These are phyloP conservation scores for Acorus calamus DNA, from an alignment of 106 monocot genomes.

Conservation along the genomic window DNA sequence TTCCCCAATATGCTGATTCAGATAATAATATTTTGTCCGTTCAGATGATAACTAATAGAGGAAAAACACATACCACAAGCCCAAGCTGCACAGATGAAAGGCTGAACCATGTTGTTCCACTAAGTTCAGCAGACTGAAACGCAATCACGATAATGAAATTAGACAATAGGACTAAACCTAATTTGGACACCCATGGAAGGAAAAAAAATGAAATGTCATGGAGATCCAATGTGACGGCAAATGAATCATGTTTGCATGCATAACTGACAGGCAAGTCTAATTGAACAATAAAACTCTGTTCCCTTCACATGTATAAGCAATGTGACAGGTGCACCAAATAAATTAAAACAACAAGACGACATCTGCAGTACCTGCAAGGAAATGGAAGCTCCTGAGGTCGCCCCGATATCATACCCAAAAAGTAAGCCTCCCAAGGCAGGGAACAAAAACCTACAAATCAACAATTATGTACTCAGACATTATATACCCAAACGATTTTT, in stretches of 20 bases:
- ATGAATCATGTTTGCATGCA: too few species aligned
- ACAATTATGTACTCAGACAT: background rate
- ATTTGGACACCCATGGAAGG: too few species aligned
- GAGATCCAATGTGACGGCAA: too few species aligned
- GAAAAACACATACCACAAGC: conserved; percentile 68
- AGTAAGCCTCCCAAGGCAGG: conserved; percentile 87
- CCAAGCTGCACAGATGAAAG: conserved; percentile 88
- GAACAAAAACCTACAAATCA: conserved; percentile 60
- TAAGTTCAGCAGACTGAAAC: conserved; percentile 74
- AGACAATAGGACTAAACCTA: background rate
- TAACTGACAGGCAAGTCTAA: too few species aligned
- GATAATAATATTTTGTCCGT: background rate
- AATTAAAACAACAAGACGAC: too few species aligned
- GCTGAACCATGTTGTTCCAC: conserved; percentile 88
- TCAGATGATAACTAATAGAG: background rate
- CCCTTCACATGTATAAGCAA: too few species aligned
- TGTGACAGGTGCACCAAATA: too few species aligned
- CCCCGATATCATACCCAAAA: conserved; percentile 95
- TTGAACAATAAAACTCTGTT: too few species aligned
- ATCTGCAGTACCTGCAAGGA: conserved; percentile 44
- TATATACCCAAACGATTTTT: too few species aligned
- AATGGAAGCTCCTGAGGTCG: conserved; percentile 79
- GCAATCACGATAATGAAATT: background rate
- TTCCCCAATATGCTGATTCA: too few species aligned
- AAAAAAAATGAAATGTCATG: too few species aligned